Conservation (phyloP, 306 rosid genomes). For the Aeschynomene evenia region DNA sequence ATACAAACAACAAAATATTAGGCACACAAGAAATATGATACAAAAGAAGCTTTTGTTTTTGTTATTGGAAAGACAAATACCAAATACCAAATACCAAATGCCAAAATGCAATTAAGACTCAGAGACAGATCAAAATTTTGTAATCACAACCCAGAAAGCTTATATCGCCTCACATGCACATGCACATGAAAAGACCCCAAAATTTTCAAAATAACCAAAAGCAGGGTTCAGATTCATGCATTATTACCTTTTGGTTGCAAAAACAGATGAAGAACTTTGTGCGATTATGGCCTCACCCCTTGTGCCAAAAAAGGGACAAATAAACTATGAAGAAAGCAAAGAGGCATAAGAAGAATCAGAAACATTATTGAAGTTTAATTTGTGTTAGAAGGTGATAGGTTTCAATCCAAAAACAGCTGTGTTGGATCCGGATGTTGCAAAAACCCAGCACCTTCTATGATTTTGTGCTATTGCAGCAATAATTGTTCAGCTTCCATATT, state of each 20-base stretch:
- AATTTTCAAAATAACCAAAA: no score
- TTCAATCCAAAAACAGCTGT: conserved; percentile 33
- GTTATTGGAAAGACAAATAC: not conserved
- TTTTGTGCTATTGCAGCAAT: not conserved
- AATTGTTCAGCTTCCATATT: not conserved
- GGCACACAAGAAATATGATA: not conserved
- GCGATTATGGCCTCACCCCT: conserved; percentile 27
- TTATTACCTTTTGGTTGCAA: not conserved
- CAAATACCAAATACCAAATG: not conserved
- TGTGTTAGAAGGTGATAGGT: conserved; percentile 3
- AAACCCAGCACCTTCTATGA: conserved; percentile 11
- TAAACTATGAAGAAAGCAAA: no score
- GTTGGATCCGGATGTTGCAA: conserved; percentile 42
- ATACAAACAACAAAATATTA: not conserved
- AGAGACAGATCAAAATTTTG: no score
- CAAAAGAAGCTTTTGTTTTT: not conserved
- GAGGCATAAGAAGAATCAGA: not conserved
- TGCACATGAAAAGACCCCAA: no score
- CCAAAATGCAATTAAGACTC: no score
- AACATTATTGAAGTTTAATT: not conserved
- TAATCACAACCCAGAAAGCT: no score
- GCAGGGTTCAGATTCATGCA: no score
- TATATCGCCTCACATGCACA: no score
- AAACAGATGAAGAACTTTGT: conserved; percentile 10
- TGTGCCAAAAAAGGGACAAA: not conserved